A percentile compares a stretch with the other conserved stretches of the same genome.
phyloP scores from a whole-genome alignment of 768 basidiomycete genomes.

The Lactifluus piperatus region DNA sequence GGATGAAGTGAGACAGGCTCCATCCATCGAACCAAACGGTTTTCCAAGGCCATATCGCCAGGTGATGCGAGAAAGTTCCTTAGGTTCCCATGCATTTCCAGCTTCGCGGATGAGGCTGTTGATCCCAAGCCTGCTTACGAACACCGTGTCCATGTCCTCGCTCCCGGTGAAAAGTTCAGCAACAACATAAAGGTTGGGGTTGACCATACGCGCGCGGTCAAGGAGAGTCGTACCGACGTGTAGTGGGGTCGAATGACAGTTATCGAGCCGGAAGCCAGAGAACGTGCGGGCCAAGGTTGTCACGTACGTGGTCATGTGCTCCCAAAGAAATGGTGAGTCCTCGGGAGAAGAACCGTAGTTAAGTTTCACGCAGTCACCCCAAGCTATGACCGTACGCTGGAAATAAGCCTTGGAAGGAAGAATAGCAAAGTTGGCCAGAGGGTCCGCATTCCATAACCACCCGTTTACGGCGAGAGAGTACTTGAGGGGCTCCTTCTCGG shows the following conservation, averaged over 20 bases:
- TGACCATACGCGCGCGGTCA: conserved; percentile 80
- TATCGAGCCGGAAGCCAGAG: conserved; percentile 96
- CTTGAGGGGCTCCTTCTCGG: conserved; percentile 38
- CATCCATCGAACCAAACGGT: conserved; percentile 95
- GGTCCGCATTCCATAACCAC: conserved; percentile 98
- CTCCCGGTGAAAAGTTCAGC: conserved; percentile 96
- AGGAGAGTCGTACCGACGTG: conserved; percentile 94
- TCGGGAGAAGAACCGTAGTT: conserved; percentile 61
- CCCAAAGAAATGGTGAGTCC: conserved; percentile 72
- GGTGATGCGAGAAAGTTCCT: conserved; percentile 81
- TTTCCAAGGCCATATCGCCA: conserved; percentile 90
- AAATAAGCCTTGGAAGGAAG: conserved; percentile 91
- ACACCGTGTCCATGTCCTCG: conserved; percentile 86
- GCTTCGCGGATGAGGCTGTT: conserved; percentile 93
- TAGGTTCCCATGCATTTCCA: conserved; percentile 84
- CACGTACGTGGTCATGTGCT: conserved; percentile 82
- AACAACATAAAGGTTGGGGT: conserved; percentile 91
- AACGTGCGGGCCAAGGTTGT: conserved; percentile 71
- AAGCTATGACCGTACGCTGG: conserved; percentile 92
- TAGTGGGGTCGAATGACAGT: conserved; percentile 95
- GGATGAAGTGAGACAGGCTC: conserved; percentile 64
- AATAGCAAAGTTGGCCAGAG: conserved; percentile 88
- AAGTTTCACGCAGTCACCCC: conserved; percentile 97
- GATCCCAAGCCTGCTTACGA: conserved; percentile 86
- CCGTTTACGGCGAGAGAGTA: conserved; percentile 95